These are phyloP conservation scores for Solidago caesia DNA, from an alignment of 129 eudicot species.

Conservation along the genomic window DNA sequence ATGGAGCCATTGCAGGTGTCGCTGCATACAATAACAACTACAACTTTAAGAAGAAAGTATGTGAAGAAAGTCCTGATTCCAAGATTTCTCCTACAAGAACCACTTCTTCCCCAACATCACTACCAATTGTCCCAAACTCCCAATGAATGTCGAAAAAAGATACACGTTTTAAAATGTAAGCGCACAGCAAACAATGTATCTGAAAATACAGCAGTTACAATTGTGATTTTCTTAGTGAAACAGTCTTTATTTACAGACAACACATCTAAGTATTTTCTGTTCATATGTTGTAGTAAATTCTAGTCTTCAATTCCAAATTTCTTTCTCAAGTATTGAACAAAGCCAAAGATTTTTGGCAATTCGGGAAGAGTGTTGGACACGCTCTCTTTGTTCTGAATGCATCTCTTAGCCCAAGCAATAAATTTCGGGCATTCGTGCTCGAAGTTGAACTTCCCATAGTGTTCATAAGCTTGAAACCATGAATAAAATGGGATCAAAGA, in stretches of 20 bases:
- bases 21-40: conserved; percentile 75
- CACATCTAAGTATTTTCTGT: conserved; percentile 4
- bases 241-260: conserved; percentile 3
- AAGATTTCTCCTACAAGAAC: conserved; percentile 32
- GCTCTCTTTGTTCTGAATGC: conserved; percentile 39
- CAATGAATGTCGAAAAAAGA: background rate
- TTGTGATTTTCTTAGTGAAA: background rate
- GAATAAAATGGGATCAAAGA: conserved; percentile 32
- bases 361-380: conserved; percentile 36
- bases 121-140: background rate
- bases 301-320: conserved; percentile 23
- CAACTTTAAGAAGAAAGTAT: conserved; percentile 72
- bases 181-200: background rate
- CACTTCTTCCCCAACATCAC: conserved; percentile 38
- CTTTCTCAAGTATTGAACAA: conserved; percentile 20
- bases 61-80: conserved; percentile 36
- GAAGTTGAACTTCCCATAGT: conserved; percentile 30
- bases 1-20: conserved; percentile 87
- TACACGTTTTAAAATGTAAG: background rate
- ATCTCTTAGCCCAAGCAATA: conserved; percentile 43
- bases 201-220: background rate
- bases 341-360: conserved; percentile 16
- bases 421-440: conserved; percentile 42
- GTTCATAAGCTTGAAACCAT: conserved; percentile 42
- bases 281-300: background rate